Evolutionary conservation across 257 asterid genomes (phyloP), one percentile per base, ranked within the genome.

Genomic region (Solanum bulbocastanum): DNA sequence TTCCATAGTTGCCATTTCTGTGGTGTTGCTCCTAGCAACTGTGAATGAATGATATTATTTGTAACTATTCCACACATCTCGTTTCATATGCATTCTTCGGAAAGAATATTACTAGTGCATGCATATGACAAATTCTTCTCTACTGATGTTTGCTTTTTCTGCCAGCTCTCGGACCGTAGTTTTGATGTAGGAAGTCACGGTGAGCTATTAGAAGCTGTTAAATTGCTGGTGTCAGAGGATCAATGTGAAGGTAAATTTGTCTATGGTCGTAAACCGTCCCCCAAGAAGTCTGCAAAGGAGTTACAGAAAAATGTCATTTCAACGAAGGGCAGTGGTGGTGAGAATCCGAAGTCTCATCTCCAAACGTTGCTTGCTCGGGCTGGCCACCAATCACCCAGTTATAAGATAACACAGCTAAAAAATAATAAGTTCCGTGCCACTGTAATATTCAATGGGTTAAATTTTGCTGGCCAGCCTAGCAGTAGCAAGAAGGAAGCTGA

Each of bases 401-500:
- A 96, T 91, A 95, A 94, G 88, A 95, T 94, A 46, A 90, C 87
- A 18, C 94, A 89, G 89, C 85, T 95, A 83, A 95, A 94, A 75
- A 92, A 93, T 89, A 95, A 94, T 86, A 90, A 90, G 90, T 96
- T 95, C 91, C 94, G 94, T 81, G 89, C 98, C 56, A 94, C 94
- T 32, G 98, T 94, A 87, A 69, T 91, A 84, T 94, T 96, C 90
- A 96, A 93, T 79, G 98, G 98, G 81, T 89, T 96, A 87, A 96
- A 95, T 90, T 96, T 96, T 88, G 90, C 68, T 32, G 99, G 99
- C 85, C 94, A 83, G 89, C 93, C 98, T 88, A 90, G 92, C 62
- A 89, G 94, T 84, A 95, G 94, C 92, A 96, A 96, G 92, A 96
- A 95, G 92, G 98, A 94, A 69, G 98, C 99, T 37, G 99, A 96